Evolutionary conservation across 108 stramenopile genomes (phyloP).

Genomic region (Skeletonema menzelii): DNA sequence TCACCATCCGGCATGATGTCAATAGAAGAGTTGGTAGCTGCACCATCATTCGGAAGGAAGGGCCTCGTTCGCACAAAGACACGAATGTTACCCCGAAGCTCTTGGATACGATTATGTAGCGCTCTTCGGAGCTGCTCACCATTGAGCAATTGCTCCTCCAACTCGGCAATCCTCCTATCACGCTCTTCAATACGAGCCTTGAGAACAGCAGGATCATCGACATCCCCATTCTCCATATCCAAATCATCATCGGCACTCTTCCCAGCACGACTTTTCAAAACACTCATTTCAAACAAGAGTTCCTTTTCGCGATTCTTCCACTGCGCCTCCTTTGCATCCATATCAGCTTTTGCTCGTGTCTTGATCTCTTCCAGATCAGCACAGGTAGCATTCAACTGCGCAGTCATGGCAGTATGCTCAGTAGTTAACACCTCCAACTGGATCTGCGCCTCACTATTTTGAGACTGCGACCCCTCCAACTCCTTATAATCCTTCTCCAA

Average conservation of each 20-base stretch:
- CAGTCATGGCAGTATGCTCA: conserved; percentile 87
- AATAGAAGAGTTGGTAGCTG: conserved; percentile 28
- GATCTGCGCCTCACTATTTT: conserved; percentile 86
- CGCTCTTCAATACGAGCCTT: conserved; percentile 85
- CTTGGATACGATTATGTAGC: conserved; percentile 89
- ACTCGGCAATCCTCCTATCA: conserved; percentile 73
- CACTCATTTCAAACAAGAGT: conserved; percentile 85
- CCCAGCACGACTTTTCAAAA: conserved; percentile 79
- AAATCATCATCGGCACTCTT: conserved; percentile 42
- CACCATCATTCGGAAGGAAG: conserved; percentile 70
- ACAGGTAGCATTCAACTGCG: conserved; percentile 84
- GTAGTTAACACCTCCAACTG: conserved; percentile 76
- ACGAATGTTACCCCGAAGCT: conserved; percentile 86
- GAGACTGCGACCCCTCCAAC: conserved; percentile 64
- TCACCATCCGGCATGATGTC: conserved; percentile 51
- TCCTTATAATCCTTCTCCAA: conserved; percentile 73
- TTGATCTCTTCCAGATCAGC: conserved; percentile 85
- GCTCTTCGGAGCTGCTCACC: conserved; percentile 80
- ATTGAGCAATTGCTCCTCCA: conserved; percentile 82
- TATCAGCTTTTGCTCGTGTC: conserved; percentile 66
- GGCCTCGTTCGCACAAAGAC: conserved; percentile 88
- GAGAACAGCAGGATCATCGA: conserved; percentile 87
- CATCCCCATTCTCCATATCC: conserved; percentile 30
- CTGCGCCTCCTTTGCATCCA: conserved; percentile 60
- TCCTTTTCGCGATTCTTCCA: conserved; percentile 72